Evolutionary conservation across 78 protist genomes (phyloP).

Genomic region (Isochrysis galbana): DNA sequence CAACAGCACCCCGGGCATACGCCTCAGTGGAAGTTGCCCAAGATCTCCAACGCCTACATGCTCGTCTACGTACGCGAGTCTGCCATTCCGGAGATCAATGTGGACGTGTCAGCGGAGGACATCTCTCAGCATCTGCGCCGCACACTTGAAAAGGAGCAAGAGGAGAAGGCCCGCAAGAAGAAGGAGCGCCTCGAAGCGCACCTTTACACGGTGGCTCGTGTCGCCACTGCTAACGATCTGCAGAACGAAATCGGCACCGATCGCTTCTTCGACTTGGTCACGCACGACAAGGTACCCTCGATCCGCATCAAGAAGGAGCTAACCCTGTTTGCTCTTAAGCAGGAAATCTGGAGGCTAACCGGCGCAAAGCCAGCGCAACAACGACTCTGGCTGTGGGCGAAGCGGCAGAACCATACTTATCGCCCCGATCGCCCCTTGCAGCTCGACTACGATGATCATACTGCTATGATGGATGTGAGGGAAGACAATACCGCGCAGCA

Average conservation of each 20-base stretch:
- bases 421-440: constrained; percentile 27
- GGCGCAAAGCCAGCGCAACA: not conserved
- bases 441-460: not conserved
- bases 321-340: constrained; percentile 3
- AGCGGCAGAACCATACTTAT: constrained; percentile 41
- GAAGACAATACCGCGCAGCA: not conserved
- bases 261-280: constrained; percentile 23
- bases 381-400: constrained; percentile 25
- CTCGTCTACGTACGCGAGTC: constrained; percentile 82
- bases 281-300: not conserved
- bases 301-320: not conserved
- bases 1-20: not conserved
- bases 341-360: not conserved
- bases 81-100: constrained; percentile 28
- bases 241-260: not conserved
- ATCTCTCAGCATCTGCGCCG: constrained; percentile 22
- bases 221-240: not conserved
- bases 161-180: constrained; percentile 38
- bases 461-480: not conserved
- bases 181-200: constrained; percentile 40
- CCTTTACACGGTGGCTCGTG: not conserved
- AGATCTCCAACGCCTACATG: constrained; percentile 82
- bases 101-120: constrained; percentile 22
- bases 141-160: constrained; percentile 31
- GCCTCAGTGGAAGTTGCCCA: not conserved